Evolutionary conservation across 2,329 filamentous ascomycete genomes (phyloP).

Genomic region (Graphiopsis chlorocephala): DNA sequence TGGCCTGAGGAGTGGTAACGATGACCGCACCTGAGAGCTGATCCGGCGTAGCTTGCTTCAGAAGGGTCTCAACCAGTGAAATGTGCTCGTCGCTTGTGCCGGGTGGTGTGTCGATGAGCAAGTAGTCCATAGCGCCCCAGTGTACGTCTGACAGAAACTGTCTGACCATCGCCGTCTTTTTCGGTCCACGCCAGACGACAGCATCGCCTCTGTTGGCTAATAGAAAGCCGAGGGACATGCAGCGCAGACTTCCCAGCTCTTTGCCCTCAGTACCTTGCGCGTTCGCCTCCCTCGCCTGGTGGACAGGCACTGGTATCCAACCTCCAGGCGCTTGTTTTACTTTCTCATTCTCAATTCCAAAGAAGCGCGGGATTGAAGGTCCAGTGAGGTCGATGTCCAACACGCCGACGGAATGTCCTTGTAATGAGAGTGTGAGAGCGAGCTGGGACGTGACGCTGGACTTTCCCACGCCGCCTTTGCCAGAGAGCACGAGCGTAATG

Average conservation of each 20-base stretch:
- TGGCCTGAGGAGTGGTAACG: conserved; percentile 93
- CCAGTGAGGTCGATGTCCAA: conserved; percentile 96
- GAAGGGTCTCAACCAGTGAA: conserved; percentile 72
- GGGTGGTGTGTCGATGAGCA: conserved; percentile 93
- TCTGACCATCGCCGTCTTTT: conserved; percentile 98
- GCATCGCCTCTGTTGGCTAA: conserved; percentile 80
- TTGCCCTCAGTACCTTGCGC: conserved; percentile 20
- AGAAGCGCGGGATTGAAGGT: conserved; percentile 91
- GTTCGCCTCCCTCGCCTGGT: conserved; percentile 51
- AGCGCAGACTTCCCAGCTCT: conserved; percentile 63
- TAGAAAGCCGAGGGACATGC: conserved; percentile 93
- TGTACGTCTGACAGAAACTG: conserved; percentile 91
- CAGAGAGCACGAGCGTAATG: conserved; percentile 81
- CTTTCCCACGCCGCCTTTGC: conserved; percentile 97
- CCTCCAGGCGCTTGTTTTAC: conserved; percentile 88
- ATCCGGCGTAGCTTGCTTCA: conserved; percentile 47
- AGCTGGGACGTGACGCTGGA: conserved; percentile 97
- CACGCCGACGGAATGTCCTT: conserved; percentile 86
- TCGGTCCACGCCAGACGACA: conserved; percentile 95
- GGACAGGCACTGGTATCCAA: conserved; percentile 86
- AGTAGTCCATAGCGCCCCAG: conserved; percentile 84
- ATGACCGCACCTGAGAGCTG: conserved; percentile 85
- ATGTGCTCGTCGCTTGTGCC: conserved; percentile 98
- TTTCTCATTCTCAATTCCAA: conserved; percentile 83
- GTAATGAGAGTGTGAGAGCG: conserved; percentile 79